These are phyloP conservation scores for Yamadazyma conglobata DNA, from an alignment of 1,139 yeast genomes.

Conservation along the genomic window DNA sequence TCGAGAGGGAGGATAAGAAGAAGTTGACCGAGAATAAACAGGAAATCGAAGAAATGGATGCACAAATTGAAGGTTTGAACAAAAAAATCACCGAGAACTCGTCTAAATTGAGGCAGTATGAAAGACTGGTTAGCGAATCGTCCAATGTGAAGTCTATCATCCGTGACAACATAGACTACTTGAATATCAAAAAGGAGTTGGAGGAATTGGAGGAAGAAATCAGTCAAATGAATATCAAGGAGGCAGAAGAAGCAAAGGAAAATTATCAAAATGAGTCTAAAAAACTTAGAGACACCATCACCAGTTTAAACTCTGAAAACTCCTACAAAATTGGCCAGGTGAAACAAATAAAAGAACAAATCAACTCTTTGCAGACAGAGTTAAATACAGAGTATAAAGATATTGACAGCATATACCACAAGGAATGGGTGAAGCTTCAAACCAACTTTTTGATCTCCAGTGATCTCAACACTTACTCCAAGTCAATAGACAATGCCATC, in stretches of 20 bases:
- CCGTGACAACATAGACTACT: slow-evolving; percentile 38
- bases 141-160: slow-evolving; percentile 35
- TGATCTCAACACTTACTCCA: slow-evolving; percentile 78
- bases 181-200: slow-evolving; percentile 28
- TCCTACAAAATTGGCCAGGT: slow-evolving; percentile 85
- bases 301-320: slow-evolving; percentile 60
- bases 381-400: slow-evolving; percentile 67
- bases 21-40: slow-evolving; percentile 19
- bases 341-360: slow-evolving; percentile 76
- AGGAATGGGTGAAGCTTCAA: slow-evolving; percentile 74
- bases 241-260: slow-evolving; percentile 64
- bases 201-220: slow-evolving; percentile 27
- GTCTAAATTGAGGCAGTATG: slow-evolving; percentile 20
- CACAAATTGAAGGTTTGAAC: slow-evolving; percentile 19
- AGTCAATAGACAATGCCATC: slow-evolving; percentile 87
- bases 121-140: slow-evolving; percentile 33
- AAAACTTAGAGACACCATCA: slow-evolving; percentile 50
- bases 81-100: slow-evolving; percentile 4
- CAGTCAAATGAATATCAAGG: slow-evolving; percentile 38
- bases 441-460: slow-evolving; percentile 77
- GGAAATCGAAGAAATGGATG: slow-evolving; percentile 11
- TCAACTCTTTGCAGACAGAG: slow-evolving; percentile 52
- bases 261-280: slow-evolving; percentile 61
- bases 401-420: slow-evolving; percentile 59
- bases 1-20: slow-evolving; percentile 18